Percentiles rank a stretch among this genome's conserved stretches.
Conservation (phyloP, 2,329 filamentous ascomycete genomes). For the Rhytidhysteron rufulum region DNA sequence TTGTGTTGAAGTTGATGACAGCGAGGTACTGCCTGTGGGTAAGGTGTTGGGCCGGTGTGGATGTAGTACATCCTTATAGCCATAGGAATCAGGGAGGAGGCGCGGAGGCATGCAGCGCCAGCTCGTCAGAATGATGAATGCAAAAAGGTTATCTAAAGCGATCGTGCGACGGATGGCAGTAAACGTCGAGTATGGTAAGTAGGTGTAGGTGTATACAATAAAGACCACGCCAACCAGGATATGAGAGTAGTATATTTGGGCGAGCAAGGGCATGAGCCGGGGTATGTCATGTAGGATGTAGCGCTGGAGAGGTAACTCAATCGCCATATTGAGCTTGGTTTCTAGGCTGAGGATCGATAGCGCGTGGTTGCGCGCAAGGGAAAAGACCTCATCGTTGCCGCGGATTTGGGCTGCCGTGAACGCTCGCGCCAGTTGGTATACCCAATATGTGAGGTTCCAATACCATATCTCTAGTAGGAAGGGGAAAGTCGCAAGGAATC, state of each 20-base stretch:
- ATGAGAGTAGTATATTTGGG: slow-evolving; percentile 46
- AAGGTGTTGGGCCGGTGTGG: background rate
- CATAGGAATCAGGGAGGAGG: slow-evolving; percentile 45
- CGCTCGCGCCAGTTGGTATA: slow-evolving; percentile 45
- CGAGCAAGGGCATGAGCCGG: slow-evolving; percentile 39
- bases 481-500: slow-evolving; percentile 21
- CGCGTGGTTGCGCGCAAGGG: slow-evolving; percentile 38
- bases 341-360: slow-evolving; percentile 41
- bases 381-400: slow-evolving; percentile 37
- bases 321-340: slow-evolving; percentile 32
- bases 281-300: slow-evolving; percentile 36
- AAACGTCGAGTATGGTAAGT: slow-evolving; percentile 38
- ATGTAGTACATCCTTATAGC: slow-evolving; percentile 47
- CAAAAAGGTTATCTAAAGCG: slow-evolving; percentile 47
- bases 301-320: slow-evolving; percentile 40
- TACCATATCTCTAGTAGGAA: slow-evolving; percentile 33
- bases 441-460: slow-evolving; percentile 34
- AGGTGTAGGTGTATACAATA: slow-evolving; percentile 48
- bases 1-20: slow-evolving; percentile 3
- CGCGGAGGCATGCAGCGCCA: slow-evolving; percentile 50
- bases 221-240: slow-evolving; percentile 46
- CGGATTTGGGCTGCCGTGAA: slow-evolving; percentile 41
- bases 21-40: background rate
- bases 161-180: slow-evolving; percentile 45
- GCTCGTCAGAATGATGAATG: slow-evolving; percentile 45